Base-by-base conservation (phyloP, 169 alveolate genomes). In the Plasmodium adleri region DNA sequence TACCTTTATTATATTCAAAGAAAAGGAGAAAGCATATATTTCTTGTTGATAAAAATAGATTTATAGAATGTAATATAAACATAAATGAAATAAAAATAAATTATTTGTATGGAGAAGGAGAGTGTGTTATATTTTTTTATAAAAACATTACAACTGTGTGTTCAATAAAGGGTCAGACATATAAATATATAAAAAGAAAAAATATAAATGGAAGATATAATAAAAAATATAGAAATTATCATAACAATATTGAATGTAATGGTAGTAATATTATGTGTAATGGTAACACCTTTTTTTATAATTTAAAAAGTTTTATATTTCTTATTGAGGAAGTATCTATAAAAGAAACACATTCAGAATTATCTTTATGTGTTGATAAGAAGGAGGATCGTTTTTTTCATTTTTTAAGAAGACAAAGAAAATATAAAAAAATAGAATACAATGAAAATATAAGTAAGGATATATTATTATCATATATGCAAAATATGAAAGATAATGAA, bases 51-150 rank as follows among this genome's bases (percentile, higher is more conserved):
- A 56, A 17, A 56, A 15, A 22, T 5, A 56, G 64, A 22, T 43
- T 12, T 49, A 45, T 73, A 7, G 62, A 56, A 62, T n/a, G 54
- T 8, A 7, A 58, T 20, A 1, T 73, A 32, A 60, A 73, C 10
- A 22, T 73, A 62, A 60, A 54, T 2, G n/a, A 45, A 1, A 28
- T 73, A 22, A 32, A 54, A 28, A 20, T 73, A 15, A 24, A 24
- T 32, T 73, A 73, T n/a, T 6, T 47, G 9, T 73, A 73, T 60
- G 39, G 71, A 1, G 52, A 32, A 22, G 24, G 71, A 15, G 86
- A 73, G n/a, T 73, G 45, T 45, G 39, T 73, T 8, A 17, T 26
- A 8, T 73, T 68, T 22, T 73, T 2, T 62, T 56, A 62, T 45
- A 73, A 54, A 32, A 73, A 73, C 4, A 45, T 73, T 10, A 62